phyloP scores from a whole-genome alignment of 164 flowering plant genomes.

The Akebia trifoliata region DNA sequence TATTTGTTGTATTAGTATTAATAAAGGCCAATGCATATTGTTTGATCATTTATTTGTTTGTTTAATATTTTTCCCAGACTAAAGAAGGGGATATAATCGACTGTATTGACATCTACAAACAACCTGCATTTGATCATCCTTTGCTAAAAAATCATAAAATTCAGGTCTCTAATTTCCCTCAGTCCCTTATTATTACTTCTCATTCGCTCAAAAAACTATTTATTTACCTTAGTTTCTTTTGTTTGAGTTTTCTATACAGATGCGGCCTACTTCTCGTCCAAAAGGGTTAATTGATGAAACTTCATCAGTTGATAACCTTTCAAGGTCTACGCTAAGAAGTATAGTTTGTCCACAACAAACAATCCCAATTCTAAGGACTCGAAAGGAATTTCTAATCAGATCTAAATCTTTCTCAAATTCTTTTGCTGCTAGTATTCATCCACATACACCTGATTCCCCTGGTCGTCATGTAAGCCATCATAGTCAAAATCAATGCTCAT shows the following conservation, averaged over 20 bases:
- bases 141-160: constrained; percentile 4
- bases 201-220: too few species aligned
- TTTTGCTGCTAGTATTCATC: not conserved
- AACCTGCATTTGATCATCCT: constrained; percentile 5
- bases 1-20: too few species aligned
- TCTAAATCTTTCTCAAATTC: not conserved
- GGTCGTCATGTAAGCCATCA: not conserved
- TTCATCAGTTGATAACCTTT: not conserved
- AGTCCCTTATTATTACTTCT: too few species aligned
- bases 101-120: constrained; percentile 4
- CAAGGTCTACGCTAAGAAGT: not conserved
- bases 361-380: constrained; percentile 1
- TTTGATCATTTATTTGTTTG: too few species aligned
- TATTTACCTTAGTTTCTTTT: too few species aligned
- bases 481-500: too few species aligned
- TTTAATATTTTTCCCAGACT: too few species aligned
- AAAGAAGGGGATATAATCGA: not conserved
- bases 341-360: not conserved
- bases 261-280: not conserved
- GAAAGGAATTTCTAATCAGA: constrained; percentile 4
- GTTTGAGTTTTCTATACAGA: not conserved
- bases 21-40: too few species aligned
- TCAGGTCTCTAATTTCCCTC: not conserved
- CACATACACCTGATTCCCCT: not conserved
- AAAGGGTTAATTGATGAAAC: not conserved